Base-by-base conservation (phyloP, 1,139 yeast species). In the Saccharomycopsis hybrid region DNA sequence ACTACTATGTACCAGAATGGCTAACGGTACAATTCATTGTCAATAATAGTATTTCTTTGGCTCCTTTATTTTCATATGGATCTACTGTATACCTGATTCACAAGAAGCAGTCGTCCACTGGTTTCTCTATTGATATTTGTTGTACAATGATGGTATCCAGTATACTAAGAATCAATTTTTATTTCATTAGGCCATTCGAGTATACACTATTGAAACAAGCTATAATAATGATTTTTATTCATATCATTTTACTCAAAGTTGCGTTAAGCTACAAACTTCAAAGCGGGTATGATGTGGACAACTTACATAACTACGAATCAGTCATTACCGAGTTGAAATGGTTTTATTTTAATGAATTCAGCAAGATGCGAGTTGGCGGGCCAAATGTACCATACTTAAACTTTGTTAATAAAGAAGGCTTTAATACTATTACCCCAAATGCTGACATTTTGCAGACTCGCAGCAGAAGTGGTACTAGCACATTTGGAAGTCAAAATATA, bases 131-230 rank as follows among this genome's bases (percentile, higher is more conserved):
- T 27, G 97, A 89, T 64, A 85, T 89, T 11, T 89, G 96, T 66
- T 92, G 90, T 13, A 86, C 95, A 8, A 88, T 89, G 96, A 65
- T 89, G 54, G 73, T 87, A 58, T 85, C 96, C 1, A 78, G 88
- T 45, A 77, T 82, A 3, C 67, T 88, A 42, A 73, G 95, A 55
- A 80, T 89, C 25, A 78, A 80, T 50, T 89, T 86, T 68, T 89
- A 84, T 67, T 66, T 82, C 55, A 81, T 88, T 48, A 76, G 82
- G 43, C 96, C 96, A 0, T 89, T 82, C 63, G 96, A 89, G 62
- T 65, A 77, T 18, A 77, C 95, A 2, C 65, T 89, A 38, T 69
- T 88, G 43, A 67, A 90, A 53, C 97, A 89, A 62, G 79, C 94
- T 39, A 62, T 85, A 43, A 76, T 85, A 27, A 89, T 87, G 95